phyloP scores from a whole-genome alignment of 2,329 filamentous ascomycete genomes.

The Cladosporium sp. region DNA sequence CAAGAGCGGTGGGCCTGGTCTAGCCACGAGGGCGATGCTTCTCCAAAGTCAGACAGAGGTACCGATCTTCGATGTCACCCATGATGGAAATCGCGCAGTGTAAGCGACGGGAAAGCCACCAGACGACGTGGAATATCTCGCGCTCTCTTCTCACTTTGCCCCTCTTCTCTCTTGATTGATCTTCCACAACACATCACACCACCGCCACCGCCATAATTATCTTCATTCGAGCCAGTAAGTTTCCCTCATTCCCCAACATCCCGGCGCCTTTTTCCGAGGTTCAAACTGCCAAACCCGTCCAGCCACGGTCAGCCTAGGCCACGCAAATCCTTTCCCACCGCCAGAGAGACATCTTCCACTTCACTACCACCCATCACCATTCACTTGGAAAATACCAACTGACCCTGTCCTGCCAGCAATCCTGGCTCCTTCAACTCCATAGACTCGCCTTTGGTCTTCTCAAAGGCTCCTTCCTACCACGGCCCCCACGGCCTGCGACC shows the following conservation, averaged over 20 bases:
- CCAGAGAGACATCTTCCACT: background rate
- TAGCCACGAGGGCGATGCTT: too few species aligned
- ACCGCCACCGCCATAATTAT: too few species aligned
- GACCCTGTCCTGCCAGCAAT: conserved; percentile 1
- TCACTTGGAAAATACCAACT: background rate
- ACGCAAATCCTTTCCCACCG: background rate
- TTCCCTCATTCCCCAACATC: background rate
- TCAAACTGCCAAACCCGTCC: background rate
- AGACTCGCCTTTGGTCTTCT: conserved; percentile 32
- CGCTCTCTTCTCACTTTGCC: too few species aligned
- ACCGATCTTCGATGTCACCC: too few species aligned
- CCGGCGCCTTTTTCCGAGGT: background rate
- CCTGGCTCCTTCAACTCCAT: conserved; percentile 12
- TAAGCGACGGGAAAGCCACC: too few species aligned
- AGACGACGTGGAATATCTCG: too few species aligned
- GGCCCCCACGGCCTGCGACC: conserved; percentile 39
- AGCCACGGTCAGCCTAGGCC: background rate
- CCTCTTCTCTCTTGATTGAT: too few species aligned
- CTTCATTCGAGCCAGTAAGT: background rate
- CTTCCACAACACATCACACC: too few species aligned
- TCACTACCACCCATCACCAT: background rate
- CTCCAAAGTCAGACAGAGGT: too few species aligned
- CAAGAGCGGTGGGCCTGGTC: too few species aligned
- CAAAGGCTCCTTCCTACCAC: conserved; percentile 41
- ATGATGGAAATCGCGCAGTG: too few species aligned